Conservation (phyloP, 2,329 filamentous ascomycete species). For the Aspergillus jensenii region DNA sequence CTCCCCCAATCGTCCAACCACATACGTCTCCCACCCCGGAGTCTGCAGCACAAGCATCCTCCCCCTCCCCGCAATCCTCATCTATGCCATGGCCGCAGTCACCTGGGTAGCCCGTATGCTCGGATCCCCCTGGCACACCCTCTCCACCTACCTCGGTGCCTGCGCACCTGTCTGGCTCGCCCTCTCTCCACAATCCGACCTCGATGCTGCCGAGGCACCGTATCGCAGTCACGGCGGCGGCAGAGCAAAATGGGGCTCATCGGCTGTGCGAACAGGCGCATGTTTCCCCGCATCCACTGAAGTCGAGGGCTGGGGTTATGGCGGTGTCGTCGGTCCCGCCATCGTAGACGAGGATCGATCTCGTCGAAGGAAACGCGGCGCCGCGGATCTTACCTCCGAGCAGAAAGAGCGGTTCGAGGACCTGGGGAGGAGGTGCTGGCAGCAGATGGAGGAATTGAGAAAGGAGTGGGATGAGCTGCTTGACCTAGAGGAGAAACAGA, state of each 20-base stretch:
- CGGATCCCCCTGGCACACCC: constrained; percentile 85
- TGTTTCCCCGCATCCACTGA: constrained; percentile 73
- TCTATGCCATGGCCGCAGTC: constrained; percentile 65
- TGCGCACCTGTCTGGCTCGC: constrained; percentile 75
- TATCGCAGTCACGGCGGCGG: constrained; percentile 60
- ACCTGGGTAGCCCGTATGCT: constrained; percentile 73
- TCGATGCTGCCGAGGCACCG: constrained; percentile 38
- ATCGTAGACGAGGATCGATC: constrained; percentile 51
- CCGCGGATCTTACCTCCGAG: constrained; percentile 55
- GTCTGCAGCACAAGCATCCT: constrained; percentile 81
- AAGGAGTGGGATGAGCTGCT: constrained; percentile 40
- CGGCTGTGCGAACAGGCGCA: constrained; percentile 59
- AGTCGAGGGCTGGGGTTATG: constrained; percentile 78
- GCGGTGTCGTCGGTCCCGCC: constrained; percentile 55
- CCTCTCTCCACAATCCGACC: constrained; percentile 58
- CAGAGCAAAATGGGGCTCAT: constrained; percentile 81
- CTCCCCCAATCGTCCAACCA: constrained; percentile 51
- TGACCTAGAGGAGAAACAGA: constrained; percentile 32
- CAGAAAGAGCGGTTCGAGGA: constrained; percentile 40
- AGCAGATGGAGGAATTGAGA: constrained; percentile 44
- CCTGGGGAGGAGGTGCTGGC: constrained; percentile 42
- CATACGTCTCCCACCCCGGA: constrained; percentile 83
- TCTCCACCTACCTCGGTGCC: constrained; percentile 74
- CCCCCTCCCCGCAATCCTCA: constrained; percentile 68
- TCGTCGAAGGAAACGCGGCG: constrained; percentile 58